Percentiles rank a stretch among this genome's conserved stretches.
Conservation (phyloP, 805 yeast species). For the Candida chauliodis region DNA sequence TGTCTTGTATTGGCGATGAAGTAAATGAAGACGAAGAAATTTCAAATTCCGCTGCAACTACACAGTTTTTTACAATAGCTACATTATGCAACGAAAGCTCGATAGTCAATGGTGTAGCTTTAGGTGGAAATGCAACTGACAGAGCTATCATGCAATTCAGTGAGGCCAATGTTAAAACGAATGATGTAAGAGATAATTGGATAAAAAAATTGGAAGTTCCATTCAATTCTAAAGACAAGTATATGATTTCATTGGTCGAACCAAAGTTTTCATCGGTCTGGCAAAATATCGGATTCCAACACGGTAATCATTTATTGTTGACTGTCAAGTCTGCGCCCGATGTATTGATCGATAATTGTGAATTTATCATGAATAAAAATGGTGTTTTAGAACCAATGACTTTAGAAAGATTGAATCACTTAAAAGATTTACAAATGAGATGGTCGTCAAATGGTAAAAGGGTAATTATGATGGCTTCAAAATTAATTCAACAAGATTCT, state of each 20-base stretch:
- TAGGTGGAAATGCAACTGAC: constrained; percentile 48
- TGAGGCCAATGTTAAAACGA: constrained; percentile 14
- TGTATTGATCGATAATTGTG: constrained; percentile 31
- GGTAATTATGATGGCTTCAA: constrained; percentile 28
- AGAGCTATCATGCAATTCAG: constrained; percentile 37
- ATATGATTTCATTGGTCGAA: constrained; percentile 34
- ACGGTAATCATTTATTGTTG: constrained; percentile 15
- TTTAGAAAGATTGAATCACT: constrained; percentile 14
- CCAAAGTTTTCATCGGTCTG: constrained; percentile 6
- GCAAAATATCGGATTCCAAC: constrained; percentile 11
- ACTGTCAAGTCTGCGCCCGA: constrained; percentile 48
- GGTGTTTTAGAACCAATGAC: constrained; percentile 17
- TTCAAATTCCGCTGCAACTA: constrained; percentile 7
- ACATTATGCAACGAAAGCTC: constrained; percentile 35
- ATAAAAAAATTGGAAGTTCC: constrained; percentile 25
- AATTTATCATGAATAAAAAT: constrained; percentile 13
- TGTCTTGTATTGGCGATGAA: constrained; percentile 15
- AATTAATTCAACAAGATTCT: constrained; percentile 14
- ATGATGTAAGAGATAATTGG: constrained; percentile 16
- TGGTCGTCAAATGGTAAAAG: constrained; percentile 39
- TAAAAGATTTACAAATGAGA: constrained; percentile 22
- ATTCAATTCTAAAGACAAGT: constrained; percentile 47
- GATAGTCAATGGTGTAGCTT: constrained; percentile 16
- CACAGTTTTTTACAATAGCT: constrained; percentile 16
- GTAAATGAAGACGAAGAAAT: constrained; percentile 14